Evolutionary conservation across 2,329 filamentous ascomycete species (phyloP), one percentile per base, ranked within the genome.

Genomic region (Xylariaceae sp.): DNA sequence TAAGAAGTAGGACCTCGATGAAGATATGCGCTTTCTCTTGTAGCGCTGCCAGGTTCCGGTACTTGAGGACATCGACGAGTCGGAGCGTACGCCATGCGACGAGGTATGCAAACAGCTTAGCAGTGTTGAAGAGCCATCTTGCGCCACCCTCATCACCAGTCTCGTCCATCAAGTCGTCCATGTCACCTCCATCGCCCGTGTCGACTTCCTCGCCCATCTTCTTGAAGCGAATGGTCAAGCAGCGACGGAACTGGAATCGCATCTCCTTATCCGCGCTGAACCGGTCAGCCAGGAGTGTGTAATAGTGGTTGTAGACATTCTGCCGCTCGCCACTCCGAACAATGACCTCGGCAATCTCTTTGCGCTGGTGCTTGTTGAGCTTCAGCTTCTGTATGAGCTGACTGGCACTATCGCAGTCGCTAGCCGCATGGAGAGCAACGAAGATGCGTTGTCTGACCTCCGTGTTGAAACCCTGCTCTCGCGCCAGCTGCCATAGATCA

Each of bases 381-480:
- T 86, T 86, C 8, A 99, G 83, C 71, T 95, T 95, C 60, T 87
- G 78, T 6, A 97, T 80, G 15, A 92, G 88, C 8, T 87, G 76
- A 67, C 92, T 87, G 0, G 92, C 94, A 68, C 97, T 91, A 66
- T 92, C 87, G 71, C 83, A 90, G 71, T 96, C 91, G 8, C 83
- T 84, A 0, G 91, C 90, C 9, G 89, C 92, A 80, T 97, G 89
- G 61, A 99, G 86, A 3, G 92, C 87, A 39, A 95, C 83, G 73
- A 99, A 99, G 61, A 99, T 96, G n/a, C 91, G 90, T 56, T 90
- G 85, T 51, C 92, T 88, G 17, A 94, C 82, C 59, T 90, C 86
- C 0, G 91, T 96, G 71, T 91, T 94, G 84, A 97, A 91, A 17
- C 90, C 87, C 65, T 95, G 88, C 51, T 89, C 84, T 59, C 84